phyloP scores from a whole-genome alignment of 192 early-diverging fungal species.

The Linnemannia hyalina region DNA sequence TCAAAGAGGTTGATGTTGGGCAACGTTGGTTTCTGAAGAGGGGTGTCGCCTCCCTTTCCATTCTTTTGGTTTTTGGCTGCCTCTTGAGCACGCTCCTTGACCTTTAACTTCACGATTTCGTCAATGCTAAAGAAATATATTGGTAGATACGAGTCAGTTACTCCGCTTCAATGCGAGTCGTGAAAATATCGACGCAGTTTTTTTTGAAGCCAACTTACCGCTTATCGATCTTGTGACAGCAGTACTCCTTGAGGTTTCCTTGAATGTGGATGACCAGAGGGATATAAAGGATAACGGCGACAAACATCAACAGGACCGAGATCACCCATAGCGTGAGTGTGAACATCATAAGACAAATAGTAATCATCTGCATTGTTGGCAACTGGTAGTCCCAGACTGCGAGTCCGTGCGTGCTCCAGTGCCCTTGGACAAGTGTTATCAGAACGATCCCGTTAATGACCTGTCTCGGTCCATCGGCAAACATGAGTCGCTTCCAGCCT shows the following conservation, averaged over 20 bases:
- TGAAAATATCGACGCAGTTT: slow-evolving; percentile 64
- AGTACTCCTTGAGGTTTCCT: slow-evolving; percentile 92
- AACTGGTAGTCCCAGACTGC: neutral
- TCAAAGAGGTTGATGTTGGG: slow-evolving; percentile 54
- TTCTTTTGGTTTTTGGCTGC: slow-evolving; percentile 26
- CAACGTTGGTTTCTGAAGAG: slow-evolving; percentile 48
- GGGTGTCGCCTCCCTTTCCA: slow-evolving; percentile 32
- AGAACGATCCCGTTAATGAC: slow-evolving; percentile 72
- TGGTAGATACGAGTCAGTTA: slow-evolving; percentile 65
- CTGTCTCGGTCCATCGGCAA: slow-evolving; percentile 88
- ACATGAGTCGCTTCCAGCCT: slow-evolving; percentile 87
- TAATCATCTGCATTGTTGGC: neutral
- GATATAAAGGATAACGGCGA: slow-evolving; percentile 79
- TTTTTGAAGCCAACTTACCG: slow-evolving; percentile 69
- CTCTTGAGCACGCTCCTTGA: slow-evolving; percentile 56
- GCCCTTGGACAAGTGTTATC: slow-evolving; percentile 36
- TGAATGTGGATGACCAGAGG: slow-evolving; percentile 82
- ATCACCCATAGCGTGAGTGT: slow-evolving; percentile 77
- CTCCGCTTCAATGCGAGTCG: slow-evolving; percentile 71
- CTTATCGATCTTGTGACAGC: slow-evolving; percentile 91
- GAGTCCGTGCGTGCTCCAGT: neutral
- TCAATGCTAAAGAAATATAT: slow-evolving; percentile 54
- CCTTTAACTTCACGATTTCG: slow-evolving; percentile 68
- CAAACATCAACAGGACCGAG: slow-evolving; percentile 67
- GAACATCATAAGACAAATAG: slow-evolving; percentile 64